Percentiles rank a stretch among this genome's conserved stretches.
These are phyloP conservation scores for Lactarius vividus DNA, from an alignment of 768 basidiomycete genomes.

Conservation along the genomic window DNA sequence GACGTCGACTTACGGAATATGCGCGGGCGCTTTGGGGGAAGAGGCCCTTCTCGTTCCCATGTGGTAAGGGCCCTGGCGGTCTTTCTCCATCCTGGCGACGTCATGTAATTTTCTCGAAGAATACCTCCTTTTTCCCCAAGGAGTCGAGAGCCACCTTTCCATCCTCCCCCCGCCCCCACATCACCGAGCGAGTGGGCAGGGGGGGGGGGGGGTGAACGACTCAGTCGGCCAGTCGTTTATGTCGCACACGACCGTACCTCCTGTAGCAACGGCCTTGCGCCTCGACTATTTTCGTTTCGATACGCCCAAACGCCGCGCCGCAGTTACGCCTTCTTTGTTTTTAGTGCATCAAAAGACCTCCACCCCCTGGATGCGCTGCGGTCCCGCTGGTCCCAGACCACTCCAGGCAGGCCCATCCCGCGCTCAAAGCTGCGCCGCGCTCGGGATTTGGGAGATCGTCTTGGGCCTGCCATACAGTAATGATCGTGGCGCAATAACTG, in stretches of 20 bases:
- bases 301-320: neutral
- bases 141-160: neutral
- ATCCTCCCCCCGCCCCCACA: neutral
- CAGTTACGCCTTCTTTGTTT: neutral
- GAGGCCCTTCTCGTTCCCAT: neutral
- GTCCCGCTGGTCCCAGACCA: neutral
- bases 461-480: neutral
- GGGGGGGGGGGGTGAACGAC: neutral
- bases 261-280: neutral
- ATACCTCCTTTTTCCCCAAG: neutral
- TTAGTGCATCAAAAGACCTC: neutral
- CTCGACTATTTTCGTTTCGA: neutral
- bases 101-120: neutral
- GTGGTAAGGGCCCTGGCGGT: neutral
- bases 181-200: too few relatives aligned
- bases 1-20: slow-evolving; percentile 11
- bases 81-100: slow-evolving; percentile 3
- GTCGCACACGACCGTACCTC: neutral
- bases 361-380: neutral
- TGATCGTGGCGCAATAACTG: neutral
- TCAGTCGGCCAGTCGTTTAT: neutral
- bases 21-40: neutral
- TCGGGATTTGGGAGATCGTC: neutral
- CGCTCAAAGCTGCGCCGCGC: neutral
- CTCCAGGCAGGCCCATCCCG: neutral